phyloP scores from a whole-genome alignment of 768 basidiomycete genomes.

The Xerocomellus chrysenteron region DNA sequence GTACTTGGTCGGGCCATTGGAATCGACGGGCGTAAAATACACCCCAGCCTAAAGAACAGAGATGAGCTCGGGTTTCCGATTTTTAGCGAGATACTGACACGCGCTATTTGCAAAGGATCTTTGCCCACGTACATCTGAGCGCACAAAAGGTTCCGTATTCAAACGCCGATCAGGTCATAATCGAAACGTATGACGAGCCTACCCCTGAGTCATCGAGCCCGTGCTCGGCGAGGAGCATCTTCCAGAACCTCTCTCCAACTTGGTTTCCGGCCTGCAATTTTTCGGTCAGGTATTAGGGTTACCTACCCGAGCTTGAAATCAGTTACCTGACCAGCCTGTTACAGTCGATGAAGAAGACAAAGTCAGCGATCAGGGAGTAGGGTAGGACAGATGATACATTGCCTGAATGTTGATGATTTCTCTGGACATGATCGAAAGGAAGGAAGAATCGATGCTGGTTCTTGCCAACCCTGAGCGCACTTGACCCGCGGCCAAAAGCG shows the following conservation, averaged over 20 bases:
- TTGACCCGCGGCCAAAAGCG: constrained; percentile 9
- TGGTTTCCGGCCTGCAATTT: constrained; percentile 63
- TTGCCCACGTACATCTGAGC: constrained; percentile 65
- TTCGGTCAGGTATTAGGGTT: constrained; percentile 21
- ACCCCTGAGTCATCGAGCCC: constrained; percentile 76
- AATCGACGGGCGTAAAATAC: constrained; percentile 75
- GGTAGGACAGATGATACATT: constrained; percentile 9
- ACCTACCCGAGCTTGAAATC: neutral
- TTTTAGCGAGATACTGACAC: constrained; percentile 46
- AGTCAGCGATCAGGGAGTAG: constrained; percentile 7
- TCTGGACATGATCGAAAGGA: constrained; percentile 52
- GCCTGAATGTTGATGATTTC: constrained; percentile 86
- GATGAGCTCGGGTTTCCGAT: neutral
- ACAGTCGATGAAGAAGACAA: neutral
- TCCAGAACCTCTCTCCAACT: constrained; percentile 88
- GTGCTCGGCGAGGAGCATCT: constrained; percentile 83
- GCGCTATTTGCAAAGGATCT: constrained; percentile 71
- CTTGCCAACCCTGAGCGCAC: constrained; percentile 1
- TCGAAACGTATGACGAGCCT: constrained; percentile 9
- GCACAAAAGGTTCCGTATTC: constrained; percentile 3
- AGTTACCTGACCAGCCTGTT: constrained; percentile 68
- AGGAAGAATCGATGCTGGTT: constrained; percentile 15
- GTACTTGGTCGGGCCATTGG: constrained; percentile 58
- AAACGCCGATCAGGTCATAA: constrained; percentile 16
- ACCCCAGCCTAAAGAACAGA: constrained; percentile 58